Percentiles rank a stretch among this genome's conserved stretches.
Evolutionary conservation across 805 yeast genomes (phyloP).

Genomic region (Kazachstania kunashirensis): DNA sequence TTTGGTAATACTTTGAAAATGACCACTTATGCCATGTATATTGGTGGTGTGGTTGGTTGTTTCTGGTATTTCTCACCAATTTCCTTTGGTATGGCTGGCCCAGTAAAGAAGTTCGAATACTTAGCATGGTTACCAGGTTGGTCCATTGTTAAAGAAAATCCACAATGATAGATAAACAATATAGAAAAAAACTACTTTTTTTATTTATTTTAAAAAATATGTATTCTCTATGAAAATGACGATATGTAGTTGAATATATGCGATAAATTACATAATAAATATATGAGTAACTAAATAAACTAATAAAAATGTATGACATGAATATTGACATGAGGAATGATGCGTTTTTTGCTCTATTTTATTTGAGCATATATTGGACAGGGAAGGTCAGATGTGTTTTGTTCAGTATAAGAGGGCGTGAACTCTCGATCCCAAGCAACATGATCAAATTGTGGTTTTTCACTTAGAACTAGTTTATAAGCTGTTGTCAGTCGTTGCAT

Average conservation of each 20-base stretch:
- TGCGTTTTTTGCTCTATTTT: too few species aligned
- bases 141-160: constrained; percentile 31
- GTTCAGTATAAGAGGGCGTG: too few species aligned
- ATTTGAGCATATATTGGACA: too few species aligned
- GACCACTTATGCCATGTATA: constrained; percentile 33
- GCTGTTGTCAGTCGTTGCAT: constrained; percentile 3
- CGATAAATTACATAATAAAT: too few species aligned
- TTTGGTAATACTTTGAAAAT: constrained; percentile 21
- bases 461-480: neutral
- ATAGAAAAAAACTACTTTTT: neutral
- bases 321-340: too few species aligned
- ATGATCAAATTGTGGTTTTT: neutral
- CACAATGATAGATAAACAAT: neutral
- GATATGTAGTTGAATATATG: too few species aligned
- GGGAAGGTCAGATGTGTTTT: too few species aligned
- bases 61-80: constrained; percentile 56
- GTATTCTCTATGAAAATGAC: too few species aligned
- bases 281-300: too few species aligned
- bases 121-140: constrained; percentile 42
- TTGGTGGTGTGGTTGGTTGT: constrained; percentile 37
- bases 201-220: too few species aligned
- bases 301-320: too few species aligned
- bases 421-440: constrained; percentile 3
- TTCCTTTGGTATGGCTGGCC: constrained; percentile 57
- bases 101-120: constrained; percentile 32